Evolutionary conservation across 2,329 filamentous ascomycete species (phyloP), one percentile per base, ranked within the genome.

Genomic region (Colletotrichum sp.): DNA sequence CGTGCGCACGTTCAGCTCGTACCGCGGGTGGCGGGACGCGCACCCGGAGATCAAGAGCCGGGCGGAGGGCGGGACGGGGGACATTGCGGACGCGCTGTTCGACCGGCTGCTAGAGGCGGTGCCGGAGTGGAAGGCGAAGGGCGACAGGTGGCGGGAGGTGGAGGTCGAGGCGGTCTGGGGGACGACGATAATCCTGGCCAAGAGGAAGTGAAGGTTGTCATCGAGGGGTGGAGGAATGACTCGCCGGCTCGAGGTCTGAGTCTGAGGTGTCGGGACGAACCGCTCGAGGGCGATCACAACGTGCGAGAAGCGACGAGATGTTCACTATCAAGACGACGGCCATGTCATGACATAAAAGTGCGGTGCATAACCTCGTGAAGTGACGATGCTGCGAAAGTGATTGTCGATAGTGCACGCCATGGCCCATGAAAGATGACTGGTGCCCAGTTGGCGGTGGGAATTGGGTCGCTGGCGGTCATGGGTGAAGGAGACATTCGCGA

Each of bases 61-160:
- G 79, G 86, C 83, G 6, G 88, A 90, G 28, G 92, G 91, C 8
- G 92, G 92, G 3, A 77, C 85, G 9, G 92, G 92, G 2, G 92
- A 94, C 82, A 80, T 93, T 57, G 85, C 92, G n/a, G 92, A 94
- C 83, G 81, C 89, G 76, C 86, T 93, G 85, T 91, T 92, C 84
- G 90, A 92, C 73, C 86, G 86, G 75, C 90, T 93, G 80, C 81
- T 90, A 6, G 85, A 86, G 69, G 85, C 83, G n/a, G 90, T 92
- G 78, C 87, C 88, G 6, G 84, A 86, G 74, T 92, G 90, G 89
- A 87, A 85, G 78, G 84, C 83, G 3, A 79, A 83, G 73, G 89
- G 88, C 1, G 85, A 88, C 55, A 79, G 79, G 22, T 93, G 91
- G 89, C 85, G 85, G 75, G 87, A 92, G 67, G 83, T 88, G 60